Evolutionary conservation across 768 basidiomycete species (phyloP), one percentile per base, ranked within the genome.

Genomic region (Rhodotorula kratochvilovae): DNA sequence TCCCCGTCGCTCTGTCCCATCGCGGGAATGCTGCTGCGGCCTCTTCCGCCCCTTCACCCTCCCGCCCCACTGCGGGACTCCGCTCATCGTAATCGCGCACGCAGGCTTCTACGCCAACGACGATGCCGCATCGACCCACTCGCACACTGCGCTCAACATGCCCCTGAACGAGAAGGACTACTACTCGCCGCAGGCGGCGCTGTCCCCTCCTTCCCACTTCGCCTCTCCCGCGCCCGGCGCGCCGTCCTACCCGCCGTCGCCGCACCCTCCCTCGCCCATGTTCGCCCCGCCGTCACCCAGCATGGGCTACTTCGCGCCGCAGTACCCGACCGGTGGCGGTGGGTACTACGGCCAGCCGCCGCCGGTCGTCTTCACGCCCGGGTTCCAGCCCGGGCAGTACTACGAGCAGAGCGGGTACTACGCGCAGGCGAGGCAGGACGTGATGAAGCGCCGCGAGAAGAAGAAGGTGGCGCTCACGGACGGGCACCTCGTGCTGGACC

Each of bases 401-500:
- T 70, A 70, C 58, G 66, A 69, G 33, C 46, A 48, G 7, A 51
- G 39, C 11, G 21, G 25, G 16, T 31, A 56, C 25, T 73, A 73
- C 62, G 35, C 56, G 0, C 56, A 62, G 5, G 55, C 56, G n/a
- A 33, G 72, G 33, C 39, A 63, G 23, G 39, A 45, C 21, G 48
- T 70, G 42, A 67, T 73, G 68, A 50, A 70, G 33, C 42, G 72
- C 3, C 54, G 72, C 23, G 64, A 66, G 48, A 57, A 66, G 51
- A 55, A 57, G 23, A 31, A 60, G 56, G 50, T 73, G 36, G 60
- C 62, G 70, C 81, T 91, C 64, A 91, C 88, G 61, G 87, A 90
- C 77, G 93, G 93, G 16, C 90, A 95, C 78, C 84, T 94, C 51
- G 90, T 94, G 17, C 82, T 93, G 17, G 88, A 93, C 72, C 81